phyloP scores from a whole-genome alignment of 176 grass and related monocot species.

The Oryza brachyantha region DNA sequence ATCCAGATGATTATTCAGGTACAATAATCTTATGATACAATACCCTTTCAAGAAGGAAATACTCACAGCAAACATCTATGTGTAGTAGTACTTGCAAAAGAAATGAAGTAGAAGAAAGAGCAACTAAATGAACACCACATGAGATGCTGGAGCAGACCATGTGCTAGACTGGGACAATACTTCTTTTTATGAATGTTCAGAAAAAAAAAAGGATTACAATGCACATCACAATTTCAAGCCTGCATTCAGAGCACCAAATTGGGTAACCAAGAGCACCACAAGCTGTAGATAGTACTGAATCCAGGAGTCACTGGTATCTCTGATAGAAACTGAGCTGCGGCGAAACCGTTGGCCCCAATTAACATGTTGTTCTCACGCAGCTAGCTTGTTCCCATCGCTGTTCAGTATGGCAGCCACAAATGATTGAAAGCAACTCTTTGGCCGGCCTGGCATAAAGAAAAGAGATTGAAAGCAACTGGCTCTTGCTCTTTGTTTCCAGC shows the following conservation, averaged over 20 bases:
- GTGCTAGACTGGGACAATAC: neutral
- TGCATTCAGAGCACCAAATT: neutral
- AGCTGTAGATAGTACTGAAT: too few species aligned
- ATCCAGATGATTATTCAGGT: neutral
- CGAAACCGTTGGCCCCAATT: neutral
- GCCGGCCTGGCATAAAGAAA: too few species aligned
- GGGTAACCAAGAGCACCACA: neutral
- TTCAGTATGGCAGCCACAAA: neutral
- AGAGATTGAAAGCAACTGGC: too few species aligned
- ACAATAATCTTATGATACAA: neutral
- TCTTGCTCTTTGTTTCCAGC: too few species aligned
- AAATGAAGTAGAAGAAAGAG: slow-evolving; percentile 1
- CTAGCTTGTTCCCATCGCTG: neutral
- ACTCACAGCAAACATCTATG: neutral
- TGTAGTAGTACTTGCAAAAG: neutral
- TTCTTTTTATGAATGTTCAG: neutral
- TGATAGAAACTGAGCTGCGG: neutral
- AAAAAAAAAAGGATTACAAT: neutral
- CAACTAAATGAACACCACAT: neutral
- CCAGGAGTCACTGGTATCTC: neutral
- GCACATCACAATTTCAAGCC: neutral
- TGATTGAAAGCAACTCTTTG: too few species aligned
- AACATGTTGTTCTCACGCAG: neutral
- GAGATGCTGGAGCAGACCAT: neutral
- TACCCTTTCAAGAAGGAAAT: neutral